phyloP scores from a whole-genome alignment of 331 rosid species.

The Quercus phellos region DNA sequence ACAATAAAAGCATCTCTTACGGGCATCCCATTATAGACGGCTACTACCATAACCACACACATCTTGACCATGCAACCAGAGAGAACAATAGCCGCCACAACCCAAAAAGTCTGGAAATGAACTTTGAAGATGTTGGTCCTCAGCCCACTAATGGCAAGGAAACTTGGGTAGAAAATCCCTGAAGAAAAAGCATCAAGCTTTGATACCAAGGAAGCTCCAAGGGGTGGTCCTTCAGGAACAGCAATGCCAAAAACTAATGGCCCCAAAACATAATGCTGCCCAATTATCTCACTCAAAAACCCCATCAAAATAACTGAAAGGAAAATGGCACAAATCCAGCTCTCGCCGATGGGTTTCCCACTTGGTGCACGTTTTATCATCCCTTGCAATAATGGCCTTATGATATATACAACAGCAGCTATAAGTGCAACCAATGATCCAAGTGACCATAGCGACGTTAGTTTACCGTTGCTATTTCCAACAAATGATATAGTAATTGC shows the following conservation, averaged over 20 bases:
- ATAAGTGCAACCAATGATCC: slow-evolving; percentile 14
- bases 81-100: slow-evolving; percentile 16
- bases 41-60: slow-evolving; percentile 46
- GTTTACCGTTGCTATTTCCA: neutral
- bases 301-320: slow-evolving; percentile 24
- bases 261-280: slow-evolving; percentile 58
- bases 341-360: slow-evolving; percentile 28
- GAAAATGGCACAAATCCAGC: slow-evolving; percentile 12
- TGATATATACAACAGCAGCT: neutral
- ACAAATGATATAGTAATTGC: neutral
- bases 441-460: neutral
- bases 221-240: slow-evolving; percentile 61
- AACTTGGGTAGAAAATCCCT: slow-evolving; percentile 46
- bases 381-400: slow-evolving; percentile 36
- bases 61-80: slow-evolving; percentile 35
- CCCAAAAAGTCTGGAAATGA: neutral
- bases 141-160: slow-evolving; percentile 53
- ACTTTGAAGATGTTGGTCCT: slow-evolving; percentile 43
- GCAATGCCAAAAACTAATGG: slow-evolving; percentile 49
- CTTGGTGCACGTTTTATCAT: neutral
- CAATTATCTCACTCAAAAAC: slow-evolving; percentile 36
- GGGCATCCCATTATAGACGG: slow-evolving; percentile 25
- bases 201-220: slow-evolving; percentile 42
- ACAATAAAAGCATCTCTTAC: slow-evolving; percentile 38
- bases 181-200: slow-evolving; percentile 38